Base-by-base conservation (phyloP, 2,329 filamentous ascomycete genomes). In the Hymenoscyphus fructigenus region DNA sequence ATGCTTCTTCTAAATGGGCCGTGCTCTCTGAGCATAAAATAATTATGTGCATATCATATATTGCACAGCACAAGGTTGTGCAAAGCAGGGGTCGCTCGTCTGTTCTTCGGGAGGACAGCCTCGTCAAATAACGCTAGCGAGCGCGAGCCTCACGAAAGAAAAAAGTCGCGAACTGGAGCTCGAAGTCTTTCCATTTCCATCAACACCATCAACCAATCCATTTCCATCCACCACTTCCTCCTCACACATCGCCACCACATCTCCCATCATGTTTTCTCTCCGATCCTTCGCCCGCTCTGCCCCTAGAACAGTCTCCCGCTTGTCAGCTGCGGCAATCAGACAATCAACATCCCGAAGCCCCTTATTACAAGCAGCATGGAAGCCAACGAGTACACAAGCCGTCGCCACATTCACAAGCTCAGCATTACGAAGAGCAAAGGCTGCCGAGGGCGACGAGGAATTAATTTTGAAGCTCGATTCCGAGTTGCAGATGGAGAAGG, bases 401-500 rank as follows among this genome's bases (percentile, higher is more conserved):
- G 65, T 69, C 38, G 69, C 74, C 17, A 67, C 73, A 57, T 76
- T 76, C 64, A 75, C 74, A 2, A 82, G 82, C 20, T 79, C 81
- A 1, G 68, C 76, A 28, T 70, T 81, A 67, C 80, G 83, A 38
- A 65, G 79, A 20, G 72, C 75, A 53, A 67, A 67, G 47, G 65
- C 65, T 47, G 76, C 75, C 59, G 83, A 86, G 76, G 86, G 85
- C 68, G 91, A 96, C 75, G 83, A 89, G 70, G 92, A 97, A 80
- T 88, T 99, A 62, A 85, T 88, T 50, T 87, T 88, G 66, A 98
- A 98, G 85, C 86, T 99, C 59, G 87, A 91, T 70, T 89, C 87
- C 75, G 93, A 97, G 82, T 83, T 96, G 70, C 81, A 88, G 77
- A 88, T 96, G 75, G 95, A 98, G 84, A 86, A 88, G 74, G 89